Evolutionary conservation across 371 early-diverging fungal species (phyloP), one percentile per base, ranked within the genome.

Genomic region (Mortierella sp.): DNA sequence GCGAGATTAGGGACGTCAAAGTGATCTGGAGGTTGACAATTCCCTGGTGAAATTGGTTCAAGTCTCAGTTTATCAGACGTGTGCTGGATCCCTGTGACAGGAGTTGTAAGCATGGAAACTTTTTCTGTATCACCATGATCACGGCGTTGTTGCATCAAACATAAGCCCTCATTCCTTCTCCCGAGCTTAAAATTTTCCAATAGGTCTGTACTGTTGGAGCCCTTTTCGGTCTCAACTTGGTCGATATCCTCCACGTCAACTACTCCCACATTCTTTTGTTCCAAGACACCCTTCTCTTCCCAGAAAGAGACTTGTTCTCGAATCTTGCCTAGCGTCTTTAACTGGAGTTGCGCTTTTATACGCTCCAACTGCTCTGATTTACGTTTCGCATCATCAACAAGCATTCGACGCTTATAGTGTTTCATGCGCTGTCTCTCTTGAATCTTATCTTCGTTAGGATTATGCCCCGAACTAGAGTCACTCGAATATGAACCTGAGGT

Each of bases 201-300:
- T 37, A 37, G 7, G 10, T 37, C 37, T 37, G 37, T 10, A 37
- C 10, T 37, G 37, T 37, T 10, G 10, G 59, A 43, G 22, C 40
- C 19, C 23, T 42, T 42, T 19, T 61, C 32, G 2, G 42, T 32
- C 31, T 66, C 72, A 2, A 12, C 66, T 42, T 42, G 37, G 5
- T 13, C 59, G 9, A 10, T 63, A 12, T 65, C 66, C 17, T 64
- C 68, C 12, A 72, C 62, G 22, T 87, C 65, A 79, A 83, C 68
- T 78, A 87, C 70, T 76, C 76, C 61, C 57, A 83, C 75, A 76
- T 83, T 78, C 65, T 85, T 68, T 68, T 87, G 66, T 57, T 83
- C 59, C 75, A 88, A 61, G 64, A 84, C 76, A 58, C 85, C 64
- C 49, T 61, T 67, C 23, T 58, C 69, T 34, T 77, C 78, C 72